Conservation (phyloP, 257 asterid genomes). For the Mitragyna speciosa region DNA sequence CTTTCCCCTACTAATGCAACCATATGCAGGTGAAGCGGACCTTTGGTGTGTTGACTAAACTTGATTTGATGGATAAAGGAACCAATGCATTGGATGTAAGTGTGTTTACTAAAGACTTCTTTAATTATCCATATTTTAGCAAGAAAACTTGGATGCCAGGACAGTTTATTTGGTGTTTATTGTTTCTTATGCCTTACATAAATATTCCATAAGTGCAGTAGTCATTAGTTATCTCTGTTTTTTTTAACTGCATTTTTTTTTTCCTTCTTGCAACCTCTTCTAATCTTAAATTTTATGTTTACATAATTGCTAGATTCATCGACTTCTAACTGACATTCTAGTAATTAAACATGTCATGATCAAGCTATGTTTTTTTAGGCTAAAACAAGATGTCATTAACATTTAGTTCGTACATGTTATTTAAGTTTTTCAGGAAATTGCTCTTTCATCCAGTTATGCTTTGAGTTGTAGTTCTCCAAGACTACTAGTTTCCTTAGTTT, state of each 20-base stretch:
- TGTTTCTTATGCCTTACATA: background rate
- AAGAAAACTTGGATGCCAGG: background rate
- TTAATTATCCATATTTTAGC: background rate
- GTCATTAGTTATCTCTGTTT: background rate
- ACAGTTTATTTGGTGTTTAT: background rate
- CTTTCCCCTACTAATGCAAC: background rate
- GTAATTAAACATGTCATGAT: background rate
- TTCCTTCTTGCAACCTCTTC: background rate
- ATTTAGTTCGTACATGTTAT: too few species aligned
- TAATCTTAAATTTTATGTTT: background rate
- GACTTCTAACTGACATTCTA: background rate
- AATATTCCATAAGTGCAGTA: background rate
- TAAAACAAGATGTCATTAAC: too few species aligned
- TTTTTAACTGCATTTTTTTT: background rate
- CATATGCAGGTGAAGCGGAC: constrained; percentile 47
- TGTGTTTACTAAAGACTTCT: background rate
- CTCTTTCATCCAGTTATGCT: too few species aligned
- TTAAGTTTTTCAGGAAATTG: too few species aligned
- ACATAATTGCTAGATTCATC: too few species aligned
- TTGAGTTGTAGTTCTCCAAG: too few species aligned
- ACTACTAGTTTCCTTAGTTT: too few species aligned
- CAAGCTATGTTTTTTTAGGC: background rate
- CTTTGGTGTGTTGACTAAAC: constrained; percentile 45
- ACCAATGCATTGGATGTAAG: constrained; percentile 51
- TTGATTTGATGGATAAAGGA: constrained; percentile 53